Conservation (phyloP, 441 rosid species). For the Biscutella auriculata region DNA sequence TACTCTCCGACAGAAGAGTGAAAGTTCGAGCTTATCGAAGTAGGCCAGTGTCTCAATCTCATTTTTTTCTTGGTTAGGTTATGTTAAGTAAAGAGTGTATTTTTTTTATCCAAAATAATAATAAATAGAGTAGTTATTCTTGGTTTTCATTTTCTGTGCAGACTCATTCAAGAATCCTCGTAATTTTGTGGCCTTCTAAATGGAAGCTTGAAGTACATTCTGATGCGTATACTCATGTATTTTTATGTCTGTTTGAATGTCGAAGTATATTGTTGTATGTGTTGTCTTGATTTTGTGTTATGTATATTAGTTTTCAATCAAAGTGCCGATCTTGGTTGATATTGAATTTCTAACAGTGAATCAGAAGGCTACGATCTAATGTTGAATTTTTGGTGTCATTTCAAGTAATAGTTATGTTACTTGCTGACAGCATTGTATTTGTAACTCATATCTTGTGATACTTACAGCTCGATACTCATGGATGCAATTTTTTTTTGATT, state of each 20-base stretch:
- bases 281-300: not conserved
- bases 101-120: too few species aligned
- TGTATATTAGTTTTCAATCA: not conserved
- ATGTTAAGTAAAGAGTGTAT: not conserved
- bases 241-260: not conserved
- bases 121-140: not conserved
- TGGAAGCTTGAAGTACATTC: conserved; percentile 57
- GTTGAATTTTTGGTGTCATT: not conserved
- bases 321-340: not conserved
- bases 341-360: conserved; percentile 36
- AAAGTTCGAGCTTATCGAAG: conserved; percentile 41
- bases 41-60: conserved; percentile 24
- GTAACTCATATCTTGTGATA: conserved; percentile 26
- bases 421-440: not conserved
- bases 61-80: not conserved
- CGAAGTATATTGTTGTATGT: not conserved
- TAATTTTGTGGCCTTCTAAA: conserved; percentile 55
- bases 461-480: conserved; percentile 44
- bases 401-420: not conserved
- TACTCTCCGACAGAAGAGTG: conserved; percentile 33
- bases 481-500: too few species aligned
- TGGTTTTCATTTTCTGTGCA: conserved; percentile 5
- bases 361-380: conserved; percentile 16
- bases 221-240: not conserved
- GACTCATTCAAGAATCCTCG: conserved; percentile 50